Evolutionary conservation across 1,139 yeast species (phyloP).

Genomic region (Chernovozyma aurita): DNA sequence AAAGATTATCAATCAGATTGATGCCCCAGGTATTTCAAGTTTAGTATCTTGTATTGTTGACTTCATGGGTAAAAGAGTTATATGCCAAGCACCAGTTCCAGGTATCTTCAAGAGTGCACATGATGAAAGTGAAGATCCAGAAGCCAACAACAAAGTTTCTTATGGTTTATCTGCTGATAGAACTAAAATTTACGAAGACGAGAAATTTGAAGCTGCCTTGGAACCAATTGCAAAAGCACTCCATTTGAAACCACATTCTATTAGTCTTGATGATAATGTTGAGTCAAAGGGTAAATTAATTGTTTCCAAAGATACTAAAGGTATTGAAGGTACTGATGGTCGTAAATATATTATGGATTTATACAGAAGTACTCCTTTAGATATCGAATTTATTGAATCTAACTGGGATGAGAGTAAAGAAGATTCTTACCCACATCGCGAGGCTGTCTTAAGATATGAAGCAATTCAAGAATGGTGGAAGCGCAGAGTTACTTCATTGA

Average conservation of each 20-base stretch:
- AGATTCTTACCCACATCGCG: conserved; percentile 75
- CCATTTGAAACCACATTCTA: conserved; percentile 71
- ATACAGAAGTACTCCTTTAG: conserved; percentile 80
- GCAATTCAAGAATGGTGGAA: conserved; percentile 91
- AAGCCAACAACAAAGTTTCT: conserved; percentile 43
- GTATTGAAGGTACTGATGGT: conserved; percentile 80
- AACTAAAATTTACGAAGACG: conserved; percentile 42
- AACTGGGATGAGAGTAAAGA: conserved; percentile 38
- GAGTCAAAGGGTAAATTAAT: conserved; percentile 44
- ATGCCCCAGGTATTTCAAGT: conserved; percentile 60
- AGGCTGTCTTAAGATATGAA: conserved; percentile 77
- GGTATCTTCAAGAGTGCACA: conserved; percentile 65
- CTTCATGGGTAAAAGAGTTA: conserved; percentile 79
- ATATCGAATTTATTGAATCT: conserved; percentile 65
- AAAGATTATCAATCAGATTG: conserved; percentile 63
- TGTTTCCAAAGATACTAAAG: conserved; percentile 79
- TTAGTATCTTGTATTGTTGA: conserved; percentile 83
- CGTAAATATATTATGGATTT: conserved; percentile 82
- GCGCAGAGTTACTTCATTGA: conserved; percentile 54
- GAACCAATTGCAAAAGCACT: conserved; percentile 65
- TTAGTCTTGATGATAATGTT: conserved; percentile 31
- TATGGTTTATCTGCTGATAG: conserved; percentile 75
- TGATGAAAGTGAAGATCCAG: conserved; percentile 24
- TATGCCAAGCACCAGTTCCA: conserved; percentile 97
- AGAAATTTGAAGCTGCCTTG: conserved; percentile 52